Evolutionary conservation across 768 basidiomycete species (phyloP).

Genomic region (Leccinum olivaceopallidum): DNA sequence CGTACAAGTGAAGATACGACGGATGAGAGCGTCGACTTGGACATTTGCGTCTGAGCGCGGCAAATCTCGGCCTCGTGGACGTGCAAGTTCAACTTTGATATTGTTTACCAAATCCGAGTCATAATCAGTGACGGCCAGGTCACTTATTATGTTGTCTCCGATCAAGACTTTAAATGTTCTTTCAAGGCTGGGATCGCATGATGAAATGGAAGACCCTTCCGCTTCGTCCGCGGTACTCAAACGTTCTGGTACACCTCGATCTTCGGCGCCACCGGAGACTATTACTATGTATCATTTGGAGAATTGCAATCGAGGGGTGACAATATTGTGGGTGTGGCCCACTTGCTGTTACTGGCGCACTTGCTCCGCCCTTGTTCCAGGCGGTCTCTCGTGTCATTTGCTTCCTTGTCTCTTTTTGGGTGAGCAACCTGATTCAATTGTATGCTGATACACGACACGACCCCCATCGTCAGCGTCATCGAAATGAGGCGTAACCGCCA

Average conservation of each 20-base stretch:
- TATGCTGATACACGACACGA: not conserved
- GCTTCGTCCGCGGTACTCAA: constrained; percentile 20
- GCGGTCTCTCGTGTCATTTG: constrained; percentile 9
- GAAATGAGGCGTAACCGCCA: not conserved
- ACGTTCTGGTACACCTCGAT: constrained; percentile 4
- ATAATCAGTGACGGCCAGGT: not conserved
- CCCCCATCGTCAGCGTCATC: not conserved
- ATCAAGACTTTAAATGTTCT: constrained; percentile 10
- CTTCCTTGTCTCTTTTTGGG: constrained; percentile 10
- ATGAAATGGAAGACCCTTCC: constrained; percentile 21
- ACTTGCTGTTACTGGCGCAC: not conserved
- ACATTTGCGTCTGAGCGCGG: constrained; percentile 28
- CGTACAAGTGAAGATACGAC: constrained; percentile 81
- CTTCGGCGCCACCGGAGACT: constrained; percentile 7
- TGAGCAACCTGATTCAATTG: not conserved
- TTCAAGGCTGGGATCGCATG: constrained; percentile 10
- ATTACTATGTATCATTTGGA: not conserved
- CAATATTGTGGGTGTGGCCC: too few species aligned
- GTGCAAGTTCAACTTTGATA: constrained; percentile 15
- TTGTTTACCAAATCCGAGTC: constrained; percentile 20
- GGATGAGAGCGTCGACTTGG: constrained; percentile 68
- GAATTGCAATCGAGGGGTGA: not conserved
- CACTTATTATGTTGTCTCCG: not conserved
- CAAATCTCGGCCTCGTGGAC: constrained; percentile 4
- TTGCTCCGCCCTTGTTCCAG: constrained; percentile 16